Evolutionary conservation across 495 filamentous ascomycete species (phyloP).

Genomic region (Jackrogersella minutella): DNA sequence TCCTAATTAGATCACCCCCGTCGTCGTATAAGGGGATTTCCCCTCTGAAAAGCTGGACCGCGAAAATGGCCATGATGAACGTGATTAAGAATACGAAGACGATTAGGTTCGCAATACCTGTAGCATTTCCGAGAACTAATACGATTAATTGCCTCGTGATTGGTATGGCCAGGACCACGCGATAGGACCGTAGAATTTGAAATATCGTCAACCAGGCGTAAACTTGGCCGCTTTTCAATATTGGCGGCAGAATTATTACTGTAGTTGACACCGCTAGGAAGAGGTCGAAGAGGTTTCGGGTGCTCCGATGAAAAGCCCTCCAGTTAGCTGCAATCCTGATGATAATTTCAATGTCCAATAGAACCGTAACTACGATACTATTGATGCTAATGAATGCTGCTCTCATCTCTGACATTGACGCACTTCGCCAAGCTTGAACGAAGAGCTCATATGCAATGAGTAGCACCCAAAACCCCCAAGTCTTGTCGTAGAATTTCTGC

Average conservation of each 20-base stretch:
- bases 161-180: slow-evolving; percentile 87
- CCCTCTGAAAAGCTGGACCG: slow-evolving; percentile 90
- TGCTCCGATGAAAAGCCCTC: slow-evolving; percentile 75
- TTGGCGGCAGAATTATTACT: slow-evolving; percentile 84
- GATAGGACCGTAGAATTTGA: slow-evolving; percentile 91
- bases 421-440: slow-evolving; percentile 76
- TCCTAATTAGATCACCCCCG: slow-evolving; percentile 63
- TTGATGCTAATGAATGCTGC: slow-evolving; percentile 63
- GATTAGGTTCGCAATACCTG: slow-evolving; percentile 92
- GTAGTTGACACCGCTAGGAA: slow-evolving; percentile 79
- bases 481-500: slow-evolving; percentile 75
- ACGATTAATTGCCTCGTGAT: slow-evolving; percentile 85
- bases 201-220: slow-evolving; percentile 95
- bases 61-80: slow-evolving; percentile 92
- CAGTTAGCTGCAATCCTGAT: slow-evolving; percentile 81
- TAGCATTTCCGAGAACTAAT: slow-evolving; percentile 89
- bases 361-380: slow-evolving; percentile 78
- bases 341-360: slow-evolving; percentile 84
- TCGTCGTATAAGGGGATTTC: slow-evolving; percentile 70
- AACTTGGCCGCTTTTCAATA: slow-evolving; percentile 74
- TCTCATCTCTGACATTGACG: slow-evolving; percentile 69
- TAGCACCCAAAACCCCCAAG: slow-evolving; percentile 78
- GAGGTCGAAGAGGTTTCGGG: slow-evolving; percentile 81
- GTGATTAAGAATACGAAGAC: slow-evolving; percentile 96
- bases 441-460: slow-evolving; percentile 81